Base-by-base conservation (phyloP, 192 early-diverging fungal genomes). In the Podila minutissima region DNA sequence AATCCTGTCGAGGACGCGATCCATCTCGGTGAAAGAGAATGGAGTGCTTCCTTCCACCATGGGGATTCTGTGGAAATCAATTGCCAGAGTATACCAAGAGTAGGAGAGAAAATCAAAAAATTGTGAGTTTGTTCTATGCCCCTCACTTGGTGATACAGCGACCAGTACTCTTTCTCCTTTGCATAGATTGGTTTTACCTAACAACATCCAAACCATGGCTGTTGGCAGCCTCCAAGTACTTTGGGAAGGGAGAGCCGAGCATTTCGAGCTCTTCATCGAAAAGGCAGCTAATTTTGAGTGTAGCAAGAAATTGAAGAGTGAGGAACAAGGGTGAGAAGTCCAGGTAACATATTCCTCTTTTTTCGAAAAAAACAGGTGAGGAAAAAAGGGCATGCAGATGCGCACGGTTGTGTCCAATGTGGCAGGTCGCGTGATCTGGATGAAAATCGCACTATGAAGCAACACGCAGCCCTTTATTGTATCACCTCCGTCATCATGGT, bases 41-140 rank as follows among this genome's bases (percentile, higher is more conserved):
- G 93, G 93, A 32, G 84, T 88, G 55, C 85, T 78, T 15, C 93
- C 93, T 79, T 93, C 93, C 22, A 87, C 74, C 84, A 94, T 93
- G 5, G 93, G 93, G 28, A 92, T 85, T 61, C 90, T 87, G 26
- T 2, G 37, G 28, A 4, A 22, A 37, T 37, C 5, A 37, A 37
- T 10, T 37, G 32, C 2, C 57, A 37, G 66, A 32, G 64, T 29
- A 50, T 19, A 4, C 13, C 32, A 59, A 20, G 37, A 59, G 53
- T n/a, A 8, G 37, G 33, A 46, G 10, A 58, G 29, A 41, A 55
- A 35, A 70, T 6, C n/a, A n/a, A 62, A n/a, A 29, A 60, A 62
- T 15, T 24, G 28, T 38, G 29, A 57, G 41, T 46, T 46, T 46
- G 41, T 46, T 17, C 41, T 15, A 46, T 46, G 15, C 41, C 38